Evolutionary conservation across 306 rosid species (phyloP).

Genomic region (Astragalus membranaceus): DNA sequence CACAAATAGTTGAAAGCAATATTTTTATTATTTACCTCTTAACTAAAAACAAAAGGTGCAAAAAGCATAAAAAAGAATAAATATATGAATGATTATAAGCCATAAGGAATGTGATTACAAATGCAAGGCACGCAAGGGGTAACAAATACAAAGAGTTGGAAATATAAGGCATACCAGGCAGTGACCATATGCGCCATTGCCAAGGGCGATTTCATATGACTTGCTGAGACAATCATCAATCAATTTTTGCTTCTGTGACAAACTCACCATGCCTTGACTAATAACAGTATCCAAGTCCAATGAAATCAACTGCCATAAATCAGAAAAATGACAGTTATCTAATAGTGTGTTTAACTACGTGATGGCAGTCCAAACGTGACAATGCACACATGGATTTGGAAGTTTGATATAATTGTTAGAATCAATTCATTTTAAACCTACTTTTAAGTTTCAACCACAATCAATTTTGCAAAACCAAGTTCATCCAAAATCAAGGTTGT

Average conservation of each 20-base stretch:
- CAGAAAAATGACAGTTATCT: slow-evolving; percentile 1
- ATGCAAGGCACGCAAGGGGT: not conserved
- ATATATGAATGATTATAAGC: not conserved
- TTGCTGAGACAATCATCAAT: slow-evolving; percentile 50
- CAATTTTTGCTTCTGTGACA: slow-evolving; percentile 55
- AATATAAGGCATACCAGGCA: slow-evolving; percentile 57
- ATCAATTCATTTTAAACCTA: not conserved
- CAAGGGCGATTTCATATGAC: slow-evolving; percentile 60
- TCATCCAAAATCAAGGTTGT: too few relatives aligned
- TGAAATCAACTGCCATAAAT: slow-evolving; percentile 54
- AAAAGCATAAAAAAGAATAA: not conserved
- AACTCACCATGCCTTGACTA: slow-evolving; percentile 51
- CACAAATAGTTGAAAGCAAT: slow-evolving; percentile 10
- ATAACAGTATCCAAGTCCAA: slow-evolving; percentile 58
- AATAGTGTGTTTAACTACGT: not conserved
- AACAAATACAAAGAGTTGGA: not conserved
- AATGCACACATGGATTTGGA: not conserved
- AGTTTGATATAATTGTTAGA: not conserved
- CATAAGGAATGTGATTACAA: not conserved
- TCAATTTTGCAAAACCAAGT: too few relatives aligned
- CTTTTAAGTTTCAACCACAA: not conserved
- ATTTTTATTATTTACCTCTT: not conserved
- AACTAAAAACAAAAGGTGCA: not conserved
- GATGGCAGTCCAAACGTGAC: not conserved
- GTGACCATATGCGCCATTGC: slow-evolving; percentile 56